A percentile compares a stretch with the other conserved stretches of the same genome.
These are phyloP conservation scores for Lithocarpus polystachyus DNA, from an alignment of 306 rosid species.

Conservation along the genomic window DNA sequence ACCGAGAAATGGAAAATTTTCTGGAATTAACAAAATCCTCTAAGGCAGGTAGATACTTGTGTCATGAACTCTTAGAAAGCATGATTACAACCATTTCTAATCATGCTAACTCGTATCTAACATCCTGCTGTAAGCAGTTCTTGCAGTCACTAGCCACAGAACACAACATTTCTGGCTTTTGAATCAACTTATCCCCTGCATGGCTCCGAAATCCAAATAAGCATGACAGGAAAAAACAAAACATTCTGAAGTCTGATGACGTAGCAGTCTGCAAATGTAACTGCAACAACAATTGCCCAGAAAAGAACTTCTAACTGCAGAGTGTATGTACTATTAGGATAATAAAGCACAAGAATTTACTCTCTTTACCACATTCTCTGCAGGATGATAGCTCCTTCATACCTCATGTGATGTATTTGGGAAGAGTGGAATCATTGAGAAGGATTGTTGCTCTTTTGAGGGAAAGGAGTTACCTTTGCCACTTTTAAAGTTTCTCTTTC, in stretches of 20 bases:
- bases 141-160: slow-evolving; percentile 5
- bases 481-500: no score
- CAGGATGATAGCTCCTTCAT: not conserved
- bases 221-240: slow-evolving; percentile 8
- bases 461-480: no score
- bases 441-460: no score
- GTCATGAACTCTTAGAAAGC: not conserved
- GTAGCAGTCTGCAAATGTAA: slow-evolving; percentile 4
- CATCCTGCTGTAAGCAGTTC: not conserved
- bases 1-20: no score
- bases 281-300: slow-evolving; percentile 12
- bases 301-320: slow-evolving; percentile 6
- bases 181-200: slow-evolving; percentile 9
- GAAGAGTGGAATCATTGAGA: no score
- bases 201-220: slow-evolving; percentile 3
- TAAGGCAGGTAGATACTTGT: no score
- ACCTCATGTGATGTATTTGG: no score
- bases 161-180: not conserved
- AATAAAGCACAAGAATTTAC: slow-evolving; percentile 1
- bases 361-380: slow-evolving; percentile 2
- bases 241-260: not conserved
- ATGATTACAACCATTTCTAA: not conserved
- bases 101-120: slow-evolving; percentile 11
- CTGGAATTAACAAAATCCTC: no score
- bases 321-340: not conserved